Evolutionary conservation across 208 protist genomes (phyloP), one percentile per base, ranked within the genome.

Genomic region (Acanthamoeba triangularis): DNA sequence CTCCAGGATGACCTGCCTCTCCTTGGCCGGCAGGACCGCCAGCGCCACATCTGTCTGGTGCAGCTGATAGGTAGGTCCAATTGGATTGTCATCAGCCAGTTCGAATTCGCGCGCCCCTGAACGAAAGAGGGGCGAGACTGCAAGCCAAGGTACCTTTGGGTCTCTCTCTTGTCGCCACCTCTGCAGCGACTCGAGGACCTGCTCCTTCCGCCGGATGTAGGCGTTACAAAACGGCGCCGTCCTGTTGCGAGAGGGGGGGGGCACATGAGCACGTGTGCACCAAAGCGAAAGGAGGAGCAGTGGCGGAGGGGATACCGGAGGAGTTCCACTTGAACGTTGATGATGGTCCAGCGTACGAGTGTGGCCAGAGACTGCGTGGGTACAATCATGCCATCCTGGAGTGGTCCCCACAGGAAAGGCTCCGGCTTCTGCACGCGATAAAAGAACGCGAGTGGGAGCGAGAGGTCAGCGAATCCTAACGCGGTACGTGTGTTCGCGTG

Each of bases 321-420:
- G 37, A 54, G 74, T 28, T 90, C 84, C 16, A 72, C 23, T 59
- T 90, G 4, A 10, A 41, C 84, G 49, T 90, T 61, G 49, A 90
- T 90, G 11, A 28, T 28, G n/a, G 84, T 90, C 84, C 84, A 90
- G 8, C 84, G 49, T 14, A 90, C 84, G 10, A 90, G 59, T 13
- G 59, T 90, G 35, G 84, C 56, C 16, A 69, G 56, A 10, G 59
- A 90, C 33, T 90, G 84, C n/a, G 47, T 16, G 41, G 84, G 84
- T 16, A 90, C 59, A 8, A 90, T 41, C 84, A 90, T 90, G 20
- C 84, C 84, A 25, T 90, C 84, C 65, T 69, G 49, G 3, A 90
- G 84, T 20, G 84, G 84, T 49, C 84, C 84, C 49, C 49, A 90
- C 30, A 49, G 14, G 18, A 90, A 72, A 5, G 49, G 56, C 84